Percentiles rank a stretch among this genome's conserved stretches.
Evolutionary conservation across 2,329 filamentous ascomycete genomes (phyloP).

Genomic region (Dichotomopilus funicola): DNA sequence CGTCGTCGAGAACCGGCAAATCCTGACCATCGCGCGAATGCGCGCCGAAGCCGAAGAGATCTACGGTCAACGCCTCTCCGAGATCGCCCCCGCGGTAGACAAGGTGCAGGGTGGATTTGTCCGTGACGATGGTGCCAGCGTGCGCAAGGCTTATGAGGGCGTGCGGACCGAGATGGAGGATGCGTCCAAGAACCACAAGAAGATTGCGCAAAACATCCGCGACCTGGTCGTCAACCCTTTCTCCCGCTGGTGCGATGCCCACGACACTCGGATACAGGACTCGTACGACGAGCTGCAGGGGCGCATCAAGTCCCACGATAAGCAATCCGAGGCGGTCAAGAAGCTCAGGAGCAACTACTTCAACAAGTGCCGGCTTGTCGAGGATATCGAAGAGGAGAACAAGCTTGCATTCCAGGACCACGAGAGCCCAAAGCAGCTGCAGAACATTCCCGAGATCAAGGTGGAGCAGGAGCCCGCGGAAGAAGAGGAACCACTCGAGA

Average conservation of each 20-base stretch:
- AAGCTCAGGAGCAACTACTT: slow-evolving; percentile 96
- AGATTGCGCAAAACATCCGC: slow-evolving; percentile 93
- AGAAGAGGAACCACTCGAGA: slow-evolving; percentile 76
- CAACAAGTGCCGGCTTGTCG: slow-evolving; percentile 94
- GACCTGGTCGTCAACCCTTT: slow-evolving; percentile 94
- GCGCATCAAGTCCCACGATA: slow-evolving; percentile 87
- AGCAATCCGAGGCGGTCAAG: slow-evolving; percentile 81
- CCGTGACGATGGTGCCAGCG: slow-evolving; percentile 90
- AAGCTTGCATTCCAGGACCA: slow-evolving; percentile 95
- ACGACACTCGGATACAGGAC: slow-evolving; percentile 83
- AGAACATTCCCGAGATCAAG: slow-evolving; percentile 74
- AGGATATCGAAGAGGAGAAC: slow-evolving; percentile 97
- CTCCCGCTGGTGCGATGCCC: slow-evolving; percentile 90
- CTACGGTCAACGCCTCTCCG: slow-evolving; percentile 73
- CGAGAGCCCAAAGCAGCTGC: slow-evolving; percentile 56
- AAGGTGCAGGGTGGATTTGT: slow-evolving; percentile 77
- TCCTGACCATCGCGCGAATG: slow-evolving; percentile 85
- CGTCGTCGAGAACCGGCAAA: slow-evolving; percentile 88
- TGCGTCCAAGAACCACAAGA: slow-evolving; percentile 81
- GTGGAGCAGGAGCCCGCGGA: slow-evolving; percentile 63
- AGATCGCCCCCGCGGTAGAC: slow-evolving; percentile 77
- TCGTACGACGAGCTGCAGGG: slow-evolving; percentile 90
- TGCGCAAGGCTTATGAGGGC: slow-evolving; percentile 94
- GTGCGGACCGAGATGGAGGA: slow-evolving; percentile 89
- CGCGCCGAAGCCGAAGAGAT: slow-evolving; percentile 91